Evolutionary conservation across 345 rosid genomes (phyloP).

Genomic region (Angophora floribunda): DNA sequence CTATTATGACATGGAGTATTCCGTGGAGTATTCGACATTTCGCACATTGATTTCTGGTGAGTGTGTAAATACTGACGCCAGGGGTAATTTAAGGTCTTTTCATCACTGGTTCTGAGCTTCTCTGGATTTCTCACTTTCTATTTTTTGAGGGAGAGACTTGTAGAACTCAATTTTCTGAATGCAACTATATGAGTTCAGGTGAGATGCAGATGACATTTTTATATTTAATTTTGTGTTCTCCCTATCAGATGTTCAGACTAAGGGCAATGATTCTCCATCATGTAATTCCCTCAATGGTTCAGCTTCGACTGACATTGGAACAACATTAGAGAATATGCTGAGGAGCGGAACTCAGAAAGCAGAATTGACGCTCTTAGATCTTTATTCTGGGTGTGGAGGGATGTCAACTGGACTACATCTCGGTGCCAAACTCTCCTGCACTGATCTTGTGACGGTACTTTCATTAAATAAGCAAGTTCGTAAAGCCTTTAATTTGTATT

Average conservation of each 20-base stretch:
- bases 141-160: not conserved
- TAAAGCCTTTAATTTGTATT: not conserved
- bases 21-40: constrained; percentile 88
- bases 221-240: not conserved
- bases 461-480: not conserved
- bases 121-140: not conserved
- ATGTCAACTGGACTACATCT: constrained; percentile 92
- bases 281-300: constrained; percentile 5
- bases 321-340: constrained; percentile 11
- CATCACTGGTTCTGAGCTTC: not conserved
- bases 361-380: constrained; percentile 60
- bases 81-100: not conserved
- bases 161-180: not conserved
- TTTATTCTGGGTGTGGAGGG: constrained; percentile 96
- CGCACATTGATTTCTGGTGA: constrained; percentile 43
- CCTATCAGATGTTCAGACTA: not conserved
- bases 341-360: constrained; percentile 17
- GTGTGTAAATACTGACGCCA: constrained; percentile 2
- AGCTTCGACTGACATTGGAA: constrained; percentile 1
- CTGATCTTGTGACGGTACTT: constrained; percentile 74
- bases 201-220: not conserved
- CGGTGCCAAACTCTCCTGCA: constrained; percentile 67
- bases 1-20: constrained; percentile 91
- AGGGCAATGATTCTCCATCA: not conserved
- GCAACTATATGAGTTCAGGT: not conserved